phyloP scores from a whole-genome alignment of 2,329 filamentous ascomycete genomes.

The Boeremia exigua region DNA sequence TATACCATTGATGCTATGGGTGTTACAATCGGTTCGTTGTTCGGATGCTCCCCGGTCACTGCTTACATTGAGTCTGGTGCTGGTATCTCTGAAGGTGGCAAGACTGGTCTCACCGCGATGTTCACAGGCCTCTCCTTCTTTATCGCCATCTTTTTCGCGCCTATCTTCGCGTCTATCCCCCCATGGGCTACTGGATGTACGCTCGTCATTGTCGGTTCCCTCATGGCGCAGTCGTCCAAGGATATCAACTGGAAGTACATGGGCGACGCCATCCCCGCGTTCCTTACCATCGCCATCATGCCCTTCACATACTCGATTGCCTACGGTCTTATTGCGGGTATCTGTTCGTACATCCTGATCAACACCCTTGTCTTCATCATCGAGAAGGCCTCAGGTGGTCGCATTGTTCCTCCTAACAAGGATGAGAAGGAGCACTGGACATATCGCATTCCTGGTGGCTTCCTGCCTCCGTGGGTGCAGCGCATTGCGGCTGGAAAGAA shows the following conservation, averaged over 20 bases:
- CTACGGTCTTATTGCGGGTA: conserved; percentile 82
- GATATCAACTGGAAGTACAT: conserved; percentile 88
- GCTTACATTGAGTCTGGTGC: conserved; percentile 90
- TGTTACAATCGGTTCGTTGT: conserved; percentile 79
- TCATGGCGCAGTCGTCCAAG: conserved; percentile 79
- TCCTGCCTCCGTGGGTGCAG: conserved; percentile 76
- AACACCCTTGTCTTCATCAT: conserved; percentile 75
- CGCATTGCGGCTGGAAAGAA: conserved; percentile 70
- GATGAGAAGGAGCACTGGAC: conserved; percentile 81
- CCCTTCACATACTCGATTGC: conserved; percentile 90
- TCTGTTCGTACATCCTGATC: conserved; percentile 76
- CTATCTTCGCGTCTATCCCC: conserved; percentile 87
- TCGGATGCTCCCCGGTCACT: conserved; percentile 81
- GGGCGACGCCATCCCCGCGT: conserved; percentile 83
- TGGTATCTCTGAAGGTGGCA: conserved; percentile 85
- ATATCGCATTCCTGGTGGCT: conserved; percentile 74
- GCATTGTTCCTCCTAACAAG: conserved; percentile 76
- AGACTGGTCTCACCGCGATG: conserved; percentile 83
- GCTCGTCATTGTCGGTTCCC: conserved; percentile 83
- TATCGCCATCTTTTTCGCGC: conserved; percentile 85
- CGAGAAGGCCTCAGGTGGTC: conserved; percentile 69
- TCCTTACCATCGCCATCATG: conserved; percentile 84
- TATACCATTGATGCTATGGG: conserved; percentile 84
- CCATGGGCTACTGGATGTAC: conserved; percentile 90
- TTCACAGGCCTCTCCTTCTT: conserved; percentile 78